Evolutionary conservation across 164 flowering plant genomes (phyloP).

Genomic region (Buxus sempervirens): DNA sequence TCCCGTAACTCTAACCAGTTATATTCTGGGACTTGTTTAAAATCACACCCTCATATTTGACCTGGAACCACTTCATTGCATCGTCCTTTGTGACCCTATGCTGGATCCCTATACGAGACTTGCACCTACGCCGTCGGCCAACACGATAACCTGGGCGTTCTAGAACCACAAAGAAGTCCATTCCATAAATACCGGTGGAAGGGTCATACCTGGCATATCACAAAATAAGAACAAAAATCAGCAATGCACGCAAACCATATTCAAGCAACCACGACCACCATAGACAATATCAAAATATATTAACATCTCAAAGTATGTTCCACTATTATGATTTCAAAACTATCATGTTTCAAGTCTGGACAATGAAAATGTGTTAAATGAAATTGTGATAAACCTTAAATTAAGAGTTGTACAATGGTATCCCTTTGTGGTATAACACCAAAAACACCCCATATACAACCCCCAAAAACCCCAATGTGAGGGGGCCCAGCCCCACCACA

Average conservation of each 20-base stretch:
- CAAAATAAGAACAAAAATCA: neutral
- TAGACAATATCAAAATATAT: too few species aligned
- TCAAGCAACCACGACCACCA: too few species aligned
- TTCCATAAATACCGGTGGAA: constrained; percentile 45
- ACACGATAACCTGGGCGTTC: constrained; percentile 45
- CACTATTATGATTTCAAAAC: too few species aligned
- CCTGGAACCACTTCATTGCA: constrained; percentile 51
- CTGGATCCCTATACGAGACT: constrained; percentile 23
- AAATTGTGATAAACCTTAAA: too few species aligned
- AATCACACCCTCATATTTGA: constrained; percentile 48
- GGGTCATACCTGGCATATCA: constrained; percentile 35
- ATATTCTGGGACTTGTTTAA: constrained; percentile 26
- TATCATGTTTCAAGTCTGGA: too few species aligned
- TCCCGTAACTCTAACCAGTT: neutral
- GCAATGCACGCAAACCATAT: neutral
- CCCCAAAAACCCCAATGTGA: too few species aligned
- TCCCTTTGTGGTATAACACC: too few species aligned
- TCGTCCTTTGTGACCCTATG: constrained; percentile 37
- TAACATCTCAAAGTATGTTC: too few species aligned
- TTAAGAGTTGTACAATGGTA: too few species aligned
- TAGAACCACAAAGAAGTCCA: constrained; percentile 40
- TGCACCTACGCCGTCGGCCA: constrained; percentile 44
- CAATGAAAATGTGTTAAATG: too few species aligned
- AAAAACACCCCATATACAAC: too few species aligned
- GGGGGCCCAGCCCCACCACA: too few species aligned